Base-by-base conservation (phyloP, 176 grass and related monocot genomes). In the Eragrostis curvula region DNA sequence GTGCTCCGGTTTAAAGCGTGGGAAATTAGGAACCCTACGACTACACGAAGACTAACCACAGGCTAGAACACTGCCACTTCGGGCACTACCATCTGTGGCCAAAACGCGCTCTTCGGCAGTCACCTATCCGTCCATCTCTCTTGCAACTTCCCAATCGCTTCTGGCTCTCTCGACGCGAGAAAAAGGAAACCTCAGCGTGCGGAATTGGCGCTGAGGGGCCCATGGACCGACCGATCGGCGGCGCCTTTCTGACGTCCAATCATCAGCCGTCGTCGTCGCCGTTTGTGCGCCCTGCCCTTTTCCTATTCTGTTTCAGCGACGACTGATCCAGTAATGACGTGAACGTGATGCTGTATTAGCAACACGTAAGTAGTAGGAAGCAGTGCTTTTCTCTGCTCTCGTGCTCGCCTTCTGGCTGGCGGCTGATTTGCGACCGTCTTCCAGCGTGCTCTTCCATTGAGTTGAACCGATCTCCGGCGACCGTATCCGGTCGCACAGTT, bases 251-350 rank as follows among this genome's bases (percentile, higher is more conserved):
- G 46, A 16, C 14, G 52, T 39, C 70, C 77, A 86, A 86, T 75
- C 85, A 68, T 20, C 40, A 16, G 28, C 46, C 20, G 7, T 15
- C 57, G 13, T 48, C 47, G 14, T 59, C 29, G 16, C 66, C 74
- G 70, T 64, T 23, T 30, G 32, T 49, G 47, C 40, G 32, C 44
- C 48, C 29, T 15, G 39, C 9, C 1, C 59, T 43, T 69, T 10
- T 3, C 1, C 7, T 0, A 3, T 8, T 5, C 62, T 15, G 23
- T 36, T 36, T 2, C 32, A 36, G 3, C 21, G 25, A 12, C 2
- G 50, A 56, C 21, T 80, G 78, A 79, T 74, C 71, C 39, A 40
- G 51, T 52, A 70, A 53, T 84, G 82, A 89, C 64, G 82, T 27
- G 64, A 75, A 16, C 49, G 9, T 79, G 86, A 88, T 73, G 74